Base-by-base conservation (phyloP, 108 stramenopile genomes). In the Pseudonitzschia pungens region DNA sequence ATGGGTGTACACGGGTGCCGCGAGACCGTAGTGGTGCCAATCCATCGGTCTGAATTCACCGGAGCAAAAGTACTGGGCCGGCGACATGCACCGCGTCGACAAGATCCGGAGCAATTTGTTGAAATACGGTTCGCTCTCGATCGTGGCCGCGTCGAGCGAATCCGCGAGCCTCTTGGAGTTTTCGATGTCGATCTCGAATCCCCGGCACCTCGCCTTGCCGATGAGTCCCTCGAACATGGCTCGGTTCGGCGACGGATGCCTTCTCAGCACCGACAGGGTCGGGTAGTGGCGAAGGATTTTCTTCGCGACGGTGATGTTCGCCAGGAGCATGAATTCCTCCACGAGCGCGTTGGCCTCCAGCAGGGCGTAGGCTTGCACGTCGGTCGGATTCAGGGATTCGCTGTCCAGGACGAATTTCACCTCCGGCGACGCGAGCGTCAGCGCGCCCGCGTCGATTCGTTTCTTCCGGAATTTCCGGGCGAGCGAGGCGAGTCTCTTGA, bases 321-420 rank as follows among this genome's bases (percentile, higher is more conserved):
- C 99, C 42, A 99, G 72, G 22, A 99, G 85, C 99, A 99, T 99
- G 72, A 99, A 98, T 76, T 99, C 99, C 75, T 99, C 98, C 12
- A 99, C 98, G 43, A 96, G 58, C 16, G 89, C 81, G 75, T 97
- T 98, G 2, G 98, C 92, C 68, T 98, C 96, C 58, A 90, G 82
- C 44, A 94, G 74, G 29, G 86, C 83, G 73, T 98, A 98, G 5
- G 89, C 85, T 74, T 96, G 90, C 20, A 99, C 98, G 83, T 99
- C 98, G 14, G 97, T 97, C 20, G 99, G 99, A 73, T 98, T 96
- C 74, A 96, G 80, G 3, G 96, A 95, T 75, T 98, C 98, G 65
- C 91, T 93, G 71, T 98, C 98, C 63, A 99, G 68, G 27, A 95
- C 92, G 73, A 99, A 99, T 70, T 92, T 90, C 45, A 99, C 99